These are phyloP conservation scores for Zygoascus flipseniorum DNA, from an alignment of 805 yeast genomes.

Conservation along the genomic window DNA sequence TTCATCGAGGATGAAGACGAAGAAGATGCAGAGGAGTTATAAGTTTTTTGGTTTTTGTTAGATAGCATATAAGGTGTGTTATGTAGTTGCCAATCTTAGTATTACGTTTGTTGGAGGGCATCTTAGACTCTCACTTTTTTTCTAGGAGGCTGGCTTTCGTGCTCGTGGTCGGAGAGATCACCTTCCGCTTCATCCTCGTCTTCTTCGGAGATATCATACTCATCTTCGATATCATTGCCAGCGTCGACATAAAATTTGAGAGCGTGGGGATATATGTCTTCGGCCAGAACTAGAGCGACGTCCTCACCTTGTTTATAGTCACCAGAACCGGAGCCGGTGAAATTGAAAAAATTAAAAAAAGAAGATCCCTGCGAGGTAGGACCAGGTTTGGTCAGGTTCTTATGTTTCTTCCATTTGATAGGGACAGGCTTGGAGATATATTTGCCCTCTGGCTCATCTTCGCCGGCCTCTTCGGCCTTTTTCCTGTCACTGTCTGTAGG, in stretches of 20 bases:
- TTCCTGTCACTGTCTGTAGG: slow-evolving; percentile 8
- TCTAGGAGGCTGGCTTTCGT: slow-evolving; percentile 12
- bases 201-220: slow-evolving; percentile 15
- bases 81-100: no score
- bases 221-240: slow-evolving; percentile 11
- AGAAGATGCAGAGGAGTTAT: slow-evolving; percentile 2
- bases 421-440: slow-evolving; percentile 46
- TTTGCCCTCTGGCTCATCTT: slow-evolving; percentile 29
- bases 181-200: slow-evolving; percentile 11
- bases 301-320: slow-evolving; percentile 75
- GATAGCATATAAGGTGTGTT: neutral
- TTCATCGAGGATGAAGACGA: slow-evolving; percentile 17
- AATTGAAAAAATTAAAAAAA: slow-evolving; percentile 78
- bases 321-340: slow-evolving; percentile 74
- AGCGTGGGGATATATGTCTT: slow-evolving; percentile 80
- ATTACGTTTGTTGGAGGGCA: no score
- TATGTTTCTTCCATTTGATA: slow-evolving; percentile 63
- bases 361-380: slow-evolving; percentile 44
- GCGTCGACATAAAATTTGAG: slow-evolving; percentile 75
- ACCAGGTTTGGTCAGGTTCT: slow-evolving; percentile 47
- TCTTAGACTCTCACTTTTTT: slow-evolving; percentile 12
- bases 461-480: slow-evolving; percentile 21
- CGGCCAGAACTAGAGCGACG: slow-evolving; percentile 60
- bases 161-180: slow-evolving; percentile 7
- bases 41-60: neutral